Percentiles rank a stretch among this genome's conserved stretches.
phyloP scores from a whole-genome alignment of 2,329 filamentous ascomycete species.

The Talaromyces sp. region DNA sequence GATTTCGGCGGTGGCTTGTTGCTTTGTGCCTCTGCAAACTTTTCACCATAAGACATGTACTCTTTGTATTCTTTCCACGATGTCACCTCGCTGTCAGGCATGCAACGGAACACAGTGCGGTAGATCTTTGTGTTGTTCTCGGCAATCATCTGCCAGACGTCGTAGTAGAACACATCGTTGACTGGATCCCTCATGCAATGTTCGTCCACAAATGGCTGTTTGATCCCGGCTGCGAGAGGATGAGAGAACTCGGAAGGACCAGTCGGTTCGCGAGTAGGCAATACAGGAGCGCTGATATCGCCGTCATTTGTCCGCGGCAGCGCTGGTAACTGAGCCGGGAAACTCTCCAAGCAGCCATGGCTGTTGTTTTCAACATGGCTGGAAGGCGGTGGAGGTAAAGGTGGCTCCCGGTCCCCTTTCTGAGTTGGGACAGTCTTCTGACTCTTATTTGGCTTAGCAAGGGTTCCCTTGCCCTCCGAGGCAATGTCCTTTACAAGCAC shows the following conservation, averaged over 20 bases:
- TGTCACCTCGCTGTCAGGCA: conserved; percentile 90
- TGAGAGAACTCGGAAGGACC: conserved; percentile 48
- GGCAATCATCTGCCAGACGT: conserved; percentile 81
- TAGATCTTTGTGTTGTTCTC: conserved; percentile 95
- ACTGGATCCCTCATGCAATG: conserved; percentile 95
- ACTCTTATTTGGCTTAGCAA: conserved; percentile 48
- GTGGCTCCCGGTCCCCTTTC: conserved; percentile 16
- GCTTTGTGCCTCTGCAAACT: conserved; percentile 66
- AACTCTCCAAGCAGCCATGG: conserved; percentile 14
- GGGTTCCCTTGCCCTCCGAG: conserved; percentile 58
- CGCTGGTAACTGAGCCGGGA: conserved; percentile 54
- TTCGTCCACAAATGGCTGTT: conserved; percentile 68
- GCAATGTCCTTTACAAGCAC: conserved; percentile 62
- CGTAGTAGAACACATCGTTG: conserved; percentile 73
- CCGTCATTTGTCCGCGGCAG: conserved; percentile 70
- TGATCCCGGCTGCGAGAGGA: conserved; percentile 60
- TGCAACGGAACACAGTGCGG: conserved; percentile 88
- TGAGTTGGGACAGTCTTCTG: conserved; percentile 27
- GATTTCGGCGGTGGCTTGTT: conserved; percentile 19
- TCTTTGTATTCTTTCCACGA: conserved; percentile 93
- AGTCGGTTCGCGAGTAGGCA: conserved; percentile 38
- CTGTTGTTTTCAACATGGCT: conserved; percentile 12
- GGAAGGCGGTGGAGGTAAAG: conserved; percentile 13
- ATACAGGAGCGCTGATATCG: conserved; percentile 72
- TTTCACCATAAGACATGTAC: conserved; percentile 69